These are phyloP conservation scores for Macrocystidia cucumis DNA, from an alignment of 1,284 basidiomycete species.

Conservation along the genomic window DNA sequence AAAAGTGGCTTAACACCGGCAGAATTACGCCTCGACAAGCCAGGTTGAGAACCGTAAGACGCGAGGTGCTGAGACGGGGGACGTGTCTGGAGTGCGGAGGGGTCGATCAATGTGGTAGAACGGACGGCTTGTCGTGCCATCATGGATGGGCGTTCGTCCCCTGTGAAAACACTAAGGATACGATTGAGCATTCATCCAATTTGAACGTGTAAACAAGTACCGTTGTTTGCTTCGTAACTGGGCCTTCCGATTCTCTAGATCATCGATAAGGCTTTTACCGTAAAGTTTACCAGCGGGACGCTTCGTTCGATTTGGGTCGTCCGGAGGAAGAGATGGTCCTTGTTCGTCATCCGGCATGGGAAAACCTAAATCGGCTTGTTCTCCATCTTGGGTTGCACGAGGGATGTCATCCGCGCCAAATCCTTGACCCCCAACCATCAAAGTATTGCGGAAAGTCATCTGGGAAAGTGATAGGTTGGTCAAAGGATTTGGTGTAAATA, in stretches of 20 bases:
- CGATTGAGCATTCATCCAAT: slow-evolving; percentile 4
- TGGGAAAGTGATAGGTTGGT: slow-evolving; percentile 65
- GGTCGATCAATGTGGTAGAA: slow-evolving; percentile 66
- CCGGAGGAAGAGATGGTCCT: slow-evolving; percentile 27
- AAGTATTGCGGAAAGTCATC: slow-evolving; percentile 71
- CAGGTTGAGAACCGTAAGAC: slow-evolving; percentile 31
- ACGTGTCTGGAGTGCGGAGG: slow-evolving; percentile 42
- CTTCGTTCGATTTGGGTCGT: slow-evolving; percentile 28
- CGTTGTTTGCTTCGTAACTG: slow-evolving; percentile 70
- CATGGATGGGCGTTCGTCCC: slow-evolving; percentile 78
- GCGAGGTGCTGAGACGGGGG: slow-evolving; percentile 36
- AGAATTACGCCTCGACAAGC: slow-evolving; percentile 39
- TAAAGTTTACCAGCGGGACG: slow-evolving; percentile 71
- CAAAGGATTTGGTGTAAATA: slow-evolving; percentile 74
- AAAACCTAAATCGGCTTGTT: slow-evolving; percentile 50
- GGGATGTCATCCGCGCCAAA: slow-evolving; percentile 56
- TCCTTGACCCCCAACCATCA: slow-evolving; percentile 57
- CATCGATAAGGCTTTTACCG: slow-evolving; percentile 75
- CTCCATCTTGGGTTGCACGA: slow-evolving; percentile 62
- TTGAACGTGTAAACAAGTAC: slow-evolving; percentile 27
- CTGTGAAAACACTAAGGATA: slow-evolving; percentile 52
- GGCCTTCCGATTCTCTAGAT: slow-evolving; percentile 67
- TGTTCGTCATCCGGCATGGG: slow-evolving; percentile 31
- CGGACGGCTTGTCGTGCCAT: slow-evolving; percentile 59
- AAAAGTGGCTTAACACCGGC: slow-evolving; percentile 48